Percentiles rank a stretch among this genome's conserved stretches.
These are phyloP conservation scores for Schizochytrium sp. DNA, from an alignment of 108 stramenopile genomes.

Conservation along the genomic window DNA sequence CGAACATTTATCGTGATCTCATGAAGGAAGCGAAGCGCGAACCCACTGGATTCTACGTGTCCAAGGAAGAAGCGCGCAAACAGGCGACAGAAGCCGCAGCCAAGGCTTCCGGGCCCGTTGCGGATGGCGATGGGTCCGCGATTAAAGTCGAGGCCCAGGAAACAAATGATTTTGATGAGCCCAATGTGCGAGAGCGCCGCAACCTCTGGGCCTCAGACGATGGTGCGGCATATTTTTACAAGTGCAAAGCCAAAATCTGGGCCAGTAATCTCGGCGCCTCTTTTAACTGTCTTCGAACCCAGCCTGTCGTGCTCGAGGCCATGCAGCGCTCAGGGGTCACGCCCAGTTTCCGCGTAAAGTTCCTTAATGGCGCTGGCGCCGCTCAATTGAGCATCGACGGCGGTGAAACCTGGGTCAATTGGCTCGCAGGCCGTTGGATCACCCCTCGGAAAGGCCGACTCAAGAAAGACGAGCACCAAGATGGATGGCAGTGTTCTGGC, in stretches of 20 bases:
- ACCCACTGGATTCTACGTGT: not conserved
- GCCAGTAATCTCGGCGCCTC: not conserved
- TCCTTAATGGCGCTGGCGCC: not conserved
- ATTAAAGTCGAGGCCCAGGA: not conserved
- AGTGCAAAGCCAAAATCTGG: not conserved
- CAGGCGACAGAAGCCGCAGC: not conserved
- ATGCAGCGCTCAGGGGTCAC: not conserved
- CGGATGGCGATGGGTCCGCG: not conserved
- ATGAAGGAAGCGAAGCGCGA: not conserved
- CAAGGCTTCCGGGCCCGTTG: not conserved
- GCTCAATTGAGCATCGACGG: not conserved
- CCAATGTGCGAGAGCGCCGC: not conserved
- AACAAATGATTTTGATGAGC: not conserved
- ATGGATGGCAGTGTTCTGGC: not conserved
- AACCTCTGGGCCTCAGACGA: not conserved
- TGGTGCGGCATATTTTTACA: not conserved
- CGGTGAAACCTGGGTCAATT: not conserved
- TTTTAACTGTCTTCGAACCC: not conserved
- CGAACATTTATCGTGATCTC: conserved; percentile 7
- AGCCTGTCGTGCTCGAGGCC: not conserved
- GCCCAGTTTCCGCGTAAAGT: not conserved
- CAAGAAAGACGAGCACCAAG: not conserved
- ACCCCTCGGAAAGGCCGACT: not conserved
- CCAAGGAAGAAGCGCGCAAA: not conserved
- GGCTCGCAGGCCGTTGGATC: not conserved